Evolutionary conservation across 495 filamentous ascomycete genomes (phyloP).

Genomic region (Tuber brumale): DNA sequence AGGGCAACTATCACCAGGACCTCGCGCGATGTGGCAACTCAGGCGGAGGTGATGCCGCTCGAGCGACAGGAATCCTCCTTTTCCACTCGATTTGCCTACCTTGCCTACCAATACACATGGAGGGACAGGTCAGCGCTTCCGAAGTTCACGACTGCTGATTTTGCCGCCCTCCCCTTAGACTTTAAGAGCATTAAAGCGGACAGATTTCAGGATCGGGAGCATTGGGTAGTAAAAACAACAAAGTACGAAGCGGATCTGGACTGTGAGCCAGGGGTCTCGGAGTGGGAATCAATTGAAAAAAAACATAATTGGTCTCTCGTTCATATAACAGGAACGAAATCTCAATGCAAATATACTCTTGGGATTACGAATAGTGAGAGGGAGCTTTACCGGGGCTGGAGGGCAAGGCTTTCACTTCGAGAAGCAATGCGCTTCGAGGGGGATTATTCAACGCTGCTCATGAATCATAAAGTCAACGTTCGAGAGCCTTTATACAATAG

Average conservation of each 20-base stretch:
- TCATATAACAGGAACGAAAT: not conserved
- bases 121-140: constrained; percentile 3
- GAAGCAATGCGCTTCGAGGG: not conserved
- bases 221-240: not conserved
- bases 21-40: not conserved
- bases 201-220: not conserved
- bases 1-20: not conserved
- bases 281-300: not conserved
- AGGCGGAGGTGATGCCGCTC: not conserved
- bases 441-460: not conserved
- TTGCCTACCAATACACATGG: not conserved
- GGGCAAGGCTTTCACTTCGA: not conserved
- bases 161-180: constrained; percentile 7
- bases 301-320: not conserved
- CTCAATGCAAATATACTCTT: not conserved
- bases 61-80: not conserved
- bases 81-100: constrained; percentile 8
- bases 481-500: not conserved
- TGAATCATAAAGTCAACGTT: not conserved
- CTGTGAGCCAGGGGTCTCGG: not conserved
- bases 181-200: no score
- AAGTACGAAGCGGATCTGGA: constrained; percentile 13
- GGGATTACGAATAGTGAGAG: not conserved
- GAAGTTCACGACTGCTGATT: constrained; percentile 5
- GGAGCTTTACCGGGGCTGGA: not conserved